phyloP scores from a whole-genome alignment of 306 rosid species.

The Lathyrus sativus region DNA sequence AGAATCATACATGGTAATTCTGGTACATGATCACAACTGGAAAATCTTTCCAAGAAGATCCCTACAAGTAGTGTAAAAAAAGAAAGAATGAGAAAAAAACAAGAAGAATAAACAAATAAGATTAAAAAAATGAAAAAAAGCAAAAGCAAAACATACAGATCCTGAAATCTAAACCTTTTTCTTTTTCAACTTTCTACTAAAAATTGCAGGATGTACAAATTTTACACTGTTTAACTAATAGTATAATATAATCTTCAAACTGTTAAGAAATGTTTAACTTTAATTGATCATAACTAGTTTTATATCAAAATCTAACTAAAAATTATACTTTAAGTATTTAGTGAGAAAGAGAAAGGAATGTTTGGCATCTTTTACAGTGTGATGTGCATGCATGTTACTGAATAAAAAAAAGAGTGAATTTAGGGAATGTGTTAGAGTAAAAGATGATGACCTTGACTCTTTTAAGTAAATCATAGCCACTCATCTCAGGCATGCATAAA shows the following conservation, averaged over 20 bases:
- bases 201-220: slow-evolving; percentile 6
- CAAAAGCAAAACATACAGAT: slow-evolving; percentile 29
- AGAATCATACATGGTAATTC: slow-evolving; percentile 72
- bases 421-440: slow-evolving; percentile 43
- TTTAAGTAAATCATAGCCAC: no score
- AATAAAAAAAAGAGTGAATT: slow-evolving; percentile 41
- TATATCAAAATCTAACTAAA: background rate
- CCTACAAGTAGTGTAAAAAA: slow-evolving; percentile 54
- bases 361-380: no score
- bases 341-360: slow-evolving; percentile 37
- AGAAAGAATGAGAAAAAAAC: slow-evolving; percentile 22
- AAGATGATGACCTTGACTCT: slow-evolving; percentile 73
- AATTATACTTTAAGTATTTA: background rate
- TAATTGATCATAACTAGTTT: background rate
- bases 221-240: background rate
- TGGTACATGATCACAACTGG: slow-evolving; percentile 96
- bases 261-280: background rate
- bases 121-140: slow-evolving; percentile 28
- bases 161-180: slow-evolving; percentile 34
- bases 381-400: background rate
- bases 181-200: slow-evolving; percentile 23
- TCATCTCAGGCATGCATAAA: slow-evolving; percentile 99
- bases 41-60: slow-evolving; percentile 93
- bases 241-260: background rate
- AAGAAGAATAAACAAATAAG: no score